Evolutionary conservation across 2,329 filamentous ascomycete species (phyloP), one percentile per base, ranked within the genome.

Genomic region (Lasiodiplodia sp.): DNA sequence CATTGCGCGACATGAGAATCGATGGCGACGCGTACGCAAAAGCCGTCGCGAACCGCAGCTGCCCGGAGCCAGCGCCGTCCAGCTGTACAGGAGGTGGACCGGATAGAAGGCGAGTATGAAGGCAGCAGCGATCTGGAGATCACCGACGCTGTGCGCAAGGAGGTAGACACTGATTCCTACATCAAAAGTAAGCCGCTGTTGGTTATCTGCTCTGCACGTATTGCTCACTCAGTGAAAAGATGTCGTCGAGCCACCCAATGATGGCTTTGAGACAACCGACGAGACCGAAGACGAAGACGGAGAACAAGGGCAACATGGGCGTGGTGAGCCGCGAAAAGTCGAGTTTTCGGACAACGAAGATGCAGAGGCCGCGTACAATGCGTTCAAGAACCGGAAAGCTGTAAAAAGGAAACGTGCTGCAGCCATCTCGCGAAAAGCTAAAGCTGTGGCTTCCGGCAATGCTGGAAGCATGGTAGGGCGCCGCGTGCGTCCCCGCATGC

Each of bases 331-430:
- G 8, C 37, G 58, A 16, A 71, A 66, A 40, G 62, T 73, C 2
- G 70, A 71, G 4, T 70, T 68, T 52, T 72, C 68, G 69, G 88
- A 89, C 68, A 87, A 90, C 44, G 88, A 88, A 49, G 79, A 83
- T 65, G 73, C 74, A 1, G 86, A 87, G 31, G 83, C 84, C 25
- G 84, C 85, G 8, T 92, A 92, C 71, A 81, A 87, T 51, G 84
- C 85, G n/a, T 90, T 89, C 76, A 91, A 90, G 75, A 87, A 88
- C 63, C 83, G 86, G 57, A 88, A 86, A 69, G 81, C 81, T 0
- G 76, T 81, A 0, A 86, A 88, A 72, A 83, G 86, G 47, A 87
- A 87, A 72, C 83, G 86, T 69, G 83, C 80, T 14, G 75, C 77
- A 37, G 72, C 74, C 38, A 72, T 73, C 31, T 79, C 82, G 56